Evolutionary conservation across 768 basidiomycete genomes (phyloP), one percentile per base, ranked within the genome.

Genomic region (Boletus vermiculosoides): DNA sequence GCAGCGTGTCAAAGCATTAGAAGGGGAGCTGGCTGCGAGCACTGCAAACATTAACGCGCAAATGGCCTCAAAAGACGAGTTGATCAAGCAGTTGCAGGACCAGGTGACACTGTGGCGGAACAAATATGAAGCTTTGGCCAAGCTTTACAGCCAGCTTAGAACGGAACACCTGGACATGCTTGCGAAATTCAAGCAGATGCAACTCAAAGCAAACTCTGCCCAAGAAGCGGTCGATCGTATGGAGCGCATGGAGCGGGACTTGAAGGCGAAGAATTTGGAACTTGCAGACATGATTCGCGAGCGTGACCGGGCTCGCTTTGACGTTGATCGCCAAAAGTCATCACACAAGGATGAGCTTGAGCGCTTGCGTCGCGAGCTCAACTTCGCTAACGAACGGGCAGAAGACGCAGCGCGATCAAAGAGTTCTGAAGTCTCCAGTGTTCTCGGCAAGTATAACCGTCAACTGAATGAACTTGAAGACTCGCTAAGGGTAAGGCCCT

Each of bases 211-310:
- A 18, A 97, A 95, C 69, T 97, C 95, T 36, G 95, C 97, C 0
- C 96, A 98, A 71, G 97, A 98, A 73, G 92, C 95, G 30, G 89
- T 98, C 45, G 96, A 99, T 72, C 87, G 87, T 63, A 98, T 99
- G 94, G 97, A 98, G 73, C 81, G 95, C 56, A 98, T 98, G 94
- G 97, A 99, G 71, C 81, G 94, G 34, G 97, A 99, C 70, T 78
- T 98, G 64, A 99, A 98, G 76, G 81, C 92, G n/a, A 99, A 99
- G 83, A 99, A 98, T 69, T 74, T 99, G 54, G 97, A 98, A 72
- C 78, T 99, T 20, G 97, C 97, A 23, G 97, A 98, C 70, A 99
- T 99, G 97, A 89, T 99, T 63, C 84, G 96, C 45, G 97, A 99
- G 73, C 86, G 97, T 34, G 97, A 99, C 69, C 82, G 95, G 54